Evolutionary conservation across 805 yeast genomes (phyloP), one percentile per base, ranked within the genome.

Genomic region (Candida pseudofarinosa): DNA sequence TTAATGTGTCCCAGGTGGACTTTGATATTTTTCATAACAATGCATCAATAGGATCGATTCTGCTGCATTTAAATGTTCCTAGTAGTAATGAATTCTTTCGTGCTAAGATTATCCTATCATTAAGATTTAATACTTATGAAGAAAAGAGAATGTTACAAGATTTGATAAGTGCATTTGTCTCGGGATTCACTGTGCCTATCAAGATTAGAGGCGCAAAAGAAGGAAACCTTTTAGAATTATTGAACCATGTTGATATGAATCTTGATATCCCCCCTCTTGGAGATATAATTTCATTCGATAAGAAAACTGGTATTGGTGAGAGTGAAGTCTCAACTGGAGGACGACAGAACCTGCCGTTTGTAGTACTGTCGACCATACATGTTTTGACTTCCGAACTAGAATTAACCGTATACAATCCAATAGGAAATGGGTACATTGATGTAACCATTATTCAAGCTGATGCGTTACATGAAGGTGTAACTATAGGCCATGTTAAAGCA

Each of bases 331-430:
- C 6, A 7, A n/a, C 6, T n/a, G 15, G 13, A 13, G 34, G 34
- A 32, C 14, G 42, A 32, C 14, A 38, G 16, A 19, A 51, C 42
- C 30, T 28, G 33, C 74, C 76, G 1, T 80, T 80, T 43, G 58
- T 81, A 4, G 40, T 74, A 1, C 73, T 69, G 13, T 68, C 78
- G 4, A 76, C 76, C 0, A 73, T 81, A 60, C 84, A 81, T 55
- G 48, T 81, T 3, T 60, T 80, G 60, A 62, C 74, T 0, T 74
- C 81, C 1, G 80, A 79, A 37, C 67, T 79, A 4, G 83, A 79
- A 49, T 53, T 81, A 43, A 71, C 73, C 0, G 62, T 80, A 0
- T 77, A 55, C 56, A 81, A 81, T 49, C 87, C 87, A 1, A 50
- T 81, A 1, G 42, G 48, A 3, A 79, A 81, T 50, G 55, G 67